Evolutionary conservation across 768 basidiomycete genomes (phyloP).

Genomic region (Leccinum imitatum): DNA sequence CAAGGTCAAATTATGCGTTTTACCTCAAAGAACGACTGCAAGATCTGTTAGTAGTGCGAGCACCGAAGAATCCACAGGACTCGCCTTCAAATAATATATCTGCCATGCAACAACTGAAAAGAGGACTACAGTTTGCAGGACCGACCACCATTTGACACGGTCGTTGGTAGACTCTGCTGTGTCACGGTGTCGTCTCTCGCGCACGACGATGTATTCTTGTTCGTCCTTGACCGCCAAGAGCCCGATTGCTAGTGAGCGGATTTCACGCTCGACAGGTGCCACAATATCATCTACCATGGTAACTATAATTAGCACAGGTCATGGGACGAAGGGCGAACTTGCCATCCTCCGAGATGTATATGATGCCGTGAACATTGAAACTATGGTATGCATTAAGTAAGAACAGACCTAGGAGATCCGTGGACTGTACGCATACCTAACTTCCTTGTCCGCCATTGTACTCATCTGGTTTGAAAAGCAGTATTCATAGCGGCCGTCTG

Average conservation of each 20-base stretch:
- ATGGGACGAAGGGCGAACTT: conserved; percentile 15
- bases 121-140: conserved; percentile 83
- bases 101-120: conserved; percentile 96
- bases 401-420: neutral
- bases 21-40: conserved; percentile 85
- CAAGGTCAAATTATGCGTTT: conserved; percentile 73
- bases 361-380: conserved; percentile 40
- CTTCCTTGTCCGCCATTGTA: conserved; percentile 90
- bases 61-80: conserved; percentile 5
- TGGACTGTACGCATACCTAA: conserved; percentile 56
- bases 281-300: conserved; percentile 58
- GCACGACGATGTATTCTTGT: conserved; percentile 96
- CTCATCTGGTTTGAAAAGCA: conserved; percentile 99
- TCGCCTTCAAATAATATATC: conserved; percentile 92
- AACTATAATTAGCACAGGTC: conserved; percentile 3
- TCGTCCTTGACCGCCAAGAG: conserved; percentile 94
- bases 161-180: conserved; percentile 93
- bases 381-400: neutral
- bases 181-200: conserved; percentile 90
- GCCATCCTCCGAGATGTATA: conserved; percentile 93
- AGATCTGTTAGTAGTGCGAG: conserved; percentile 5
- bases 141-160: conserved; percentile 99
- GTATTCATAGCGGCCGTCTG: conserved; percentile 87
- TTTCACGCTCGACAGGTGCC: conserved; percentile 96
- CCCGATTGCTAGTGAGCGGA: conserved; percentile 77